phyloP scores from a whole-genome alignment of 1,139 yeast genomes.

The Magnusiomyces paraingens region DNA sequence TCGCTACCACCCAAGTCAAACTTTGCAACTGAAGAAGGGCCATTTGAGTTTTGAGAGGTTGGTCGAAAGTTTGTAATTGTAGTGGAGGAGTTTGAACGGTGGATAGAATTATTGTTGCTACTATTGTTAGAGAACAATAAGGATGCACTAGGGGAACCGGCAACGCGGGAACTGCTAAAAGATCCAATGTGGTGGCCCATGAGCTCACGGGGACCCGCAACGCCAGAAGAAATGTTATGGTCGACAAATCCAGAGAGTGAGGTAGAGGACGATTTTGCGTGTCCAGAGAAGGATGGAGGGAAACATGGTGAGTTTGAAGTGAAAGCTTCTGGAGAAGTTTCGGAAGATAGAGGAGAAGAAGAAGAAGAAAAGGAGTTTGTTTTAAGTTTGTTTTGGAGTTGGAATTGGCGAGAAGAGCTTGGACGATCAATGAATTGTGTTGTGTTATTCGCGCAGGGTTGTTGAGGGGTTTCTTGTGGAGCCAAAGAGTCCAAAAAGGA shows the following conservation, averaged over 20 bases:
- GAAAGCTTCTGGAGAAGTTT: slow-evolving; percentile 14
- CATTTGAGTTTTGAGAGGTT: not conserved
- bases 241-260: slow-evolving; percentile 17
- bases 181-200: slow-evolving; percentile 16
- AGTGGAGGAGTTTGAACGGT: slow-evolving; percentile 6
- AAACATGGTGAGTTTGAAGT: not conserved
- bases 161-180: not conserved
- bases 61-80: slow-evolving; percentile 7
- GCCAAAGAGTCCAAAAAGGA: no score
- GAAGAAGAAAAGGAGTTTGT: not conserved
- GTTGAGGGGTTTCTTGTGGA: no score
- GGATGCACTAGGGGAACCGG: no score
- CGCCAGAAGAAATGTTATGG: slow-evolving; percentile 17
- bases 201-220: slow-evolving; percentile 23
- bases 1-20: slow-evolving; percentile 25
- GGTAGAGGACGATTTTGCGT: slow-evolving; percentile 4
- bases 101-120: no score
- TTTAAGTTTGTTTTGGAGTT: not conserved
- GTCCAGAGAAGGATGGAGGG: not conserved
- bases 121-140: no score
- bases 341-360: slow-evolving; percentile 8
- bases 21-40: slow-evolving; percentile 9
- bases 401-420: slow-evolving; percentile 4
- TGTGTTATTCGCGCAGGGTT: no score
- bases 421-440: no score